Base-by-base conservation (phyloP, 495 filamentous ascomycete genomes). In the Talaromyces nanjingensis region DNA sequence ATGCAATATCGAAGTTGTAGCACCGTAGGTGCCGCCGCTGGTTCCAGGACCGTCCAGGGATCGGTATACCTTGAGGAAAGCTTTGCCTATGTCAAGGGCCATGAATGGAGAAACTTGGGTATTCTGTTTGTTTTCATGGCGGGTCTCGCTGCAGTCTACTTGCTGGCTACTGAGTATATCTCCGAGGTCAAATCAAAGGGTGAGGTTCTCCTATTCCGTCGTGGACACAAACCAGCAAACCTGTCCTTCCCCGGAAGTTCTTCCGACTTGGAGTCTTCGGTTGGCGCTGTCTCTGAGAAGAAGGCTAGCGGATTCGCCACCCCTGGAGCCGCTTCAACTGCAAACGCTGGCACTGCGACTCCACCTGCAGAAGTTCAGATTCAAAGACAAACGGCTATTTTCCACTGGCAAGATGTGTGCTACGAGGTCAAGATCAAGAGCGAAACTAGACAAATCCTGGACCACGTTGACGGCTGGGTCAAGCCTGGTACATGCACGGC, bases 351-450 rank as follows among this genome's bases (percentile, higher is more conserved):
- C 16, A 59, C 16, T 11, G 61, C 62, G 24, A 55, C 65, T 24
- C 65, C 56, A 8, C n/a, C 56, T 33, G 16, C 2, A 12, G 31
- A 31, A 1, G 56, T 25, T 34, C 27, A 59, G 0, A 72, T 78
- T 53, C 68, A 66, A 20, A 84, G 67, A 66, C 87, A 91, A 69
- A 88, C 84, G 1, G 85, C 89, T 20, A 85, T 93, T 59, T 96
- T 97, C 74, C 88, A 90, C 67, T 97, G 92, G 92, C 84, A 86
- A 63, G 81, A 92, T 69, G 87, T 96, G 3, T 89, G 85, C 73
- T 97, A 93, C 68, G 90, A 94, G 65, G 89, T 97, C 76, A 91
- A 93, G 74, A 89, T 96, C 70, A 96, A 96, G 74, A 79, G 79
- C 8, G 84, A 90, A 65, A 75, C 79, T 25, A 81, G 91, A n/a